Base-by-base conservation (phyloP, 176 grass and related monocot species). In the Oryza coarctata region DNA sequence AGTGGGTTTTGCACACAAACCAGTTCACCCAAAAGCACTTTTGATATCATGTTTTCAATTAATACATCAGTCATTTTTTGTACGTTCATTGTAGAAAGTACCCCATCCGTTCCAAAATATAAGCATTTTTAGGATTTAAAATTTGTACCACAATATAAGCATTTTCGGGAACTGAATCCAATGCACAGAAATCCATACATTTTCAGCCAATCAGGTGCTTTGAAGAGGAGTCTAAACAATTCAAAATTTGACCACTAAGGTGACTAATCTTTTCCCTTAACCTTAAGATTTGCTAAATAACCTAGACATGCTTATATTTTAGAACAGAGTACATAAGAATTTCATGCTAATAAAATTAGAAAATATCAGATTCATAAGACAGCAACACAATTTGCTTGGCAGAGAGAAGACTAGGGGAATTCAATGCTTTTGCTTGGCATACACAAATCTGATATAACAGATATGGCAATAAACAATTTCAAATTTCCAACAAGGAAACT, bases 331-430 rank as follows among this genome's bases (percentile, higher is more conserved):
- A 33, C 29, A 27, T 47, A 27, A 45, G 27, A 22, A 47, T 47
- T 66, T 47, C 39, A 65, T 58, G 20, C 30, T 75, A 35, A 18
- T 75, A 50, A 75, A 57, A 35, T n/a, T 57, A 3, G 50, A 33
- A 65, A 33, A 31, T 10, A 12, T 10, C 14, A 20, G 52, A 13
- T 58, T 58, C 73, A 65, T n/a, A 66, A 66, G 62, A 32, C 27
- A n/a, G 76, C 39, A 79, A 63, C 62, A 49, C 62, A 66, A 49
- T 66, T 67, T 67, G 40, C 40, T 47, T 67, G 63, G 18, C 49
- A 55, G 50, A 55, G 12, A 15, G 22, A 32, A 67, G 45, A 47
- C 14, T 23, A 41, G 12, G 25, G 75, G 50, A 27, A 18, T 26
- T 49, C 64, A 69, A n/a, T 43, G 27, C 68, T 76, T 68, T 40